These are phyloP conservation scores for Globisporangium recalcitrans DNA, from an alignment of 352 stramenopile species.

Conservation along the genomic window DNA sequence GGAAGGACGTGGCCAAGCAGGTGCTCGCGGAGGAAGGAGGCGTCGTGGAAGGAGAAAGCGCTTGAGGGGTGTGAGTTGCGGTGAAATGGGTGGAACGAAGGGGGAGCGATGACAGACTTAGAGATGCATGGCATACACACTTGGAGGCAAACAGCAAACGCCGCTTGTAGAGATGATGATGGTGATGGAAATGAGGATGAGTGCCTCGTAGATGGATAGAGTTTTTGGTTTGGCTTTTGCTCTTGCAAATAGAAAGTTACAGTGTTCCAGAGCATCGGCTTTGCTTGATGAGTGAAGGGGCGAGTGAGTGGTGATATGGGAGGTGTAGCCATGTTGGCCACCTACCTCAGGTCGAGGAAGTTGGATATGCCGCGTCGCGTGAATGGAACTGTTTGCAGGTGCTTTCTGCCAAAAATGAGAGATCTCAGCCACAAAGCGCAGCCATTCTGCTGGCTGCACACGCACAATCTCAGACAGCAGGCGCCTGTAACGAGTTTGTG, in stretches of 20 bases:
- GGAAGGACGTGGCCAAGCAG: slow-evolving; percentile 58
- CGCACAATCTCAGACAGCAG: not conserved
- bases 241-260: not conserved
- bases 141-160: not conserved
- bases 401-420: not conserved
- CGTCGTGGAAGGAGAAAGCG: not conserved
- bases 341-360: not conserved
- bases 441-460: not conserved
- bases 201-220: not conserved
- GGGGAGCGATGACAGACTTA: too few relatives aligned
- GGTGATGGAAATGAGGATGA: not conserved
- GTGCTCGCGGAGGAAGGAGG: slow-evolving; percentile 44
- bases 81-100: too few relatives aligned
- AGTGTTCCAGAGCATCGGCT: not conserved
- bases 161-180: not conserved
- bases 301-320: not conserved
- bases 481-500: not conserved
- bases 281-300: not conserved
- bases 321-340: too few relatives aligned
- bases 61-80: not conserved
- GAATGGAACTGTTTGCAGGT: not conserved
- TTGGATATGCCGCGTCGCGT: not conserved
- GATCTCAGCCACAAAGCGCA: not conserved
- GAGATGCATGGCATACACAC: not conserved
- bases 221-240: not conserved